Conservation (phyloP, 257 asterid species). For the Jacaranda mimosifolia region DNA sequence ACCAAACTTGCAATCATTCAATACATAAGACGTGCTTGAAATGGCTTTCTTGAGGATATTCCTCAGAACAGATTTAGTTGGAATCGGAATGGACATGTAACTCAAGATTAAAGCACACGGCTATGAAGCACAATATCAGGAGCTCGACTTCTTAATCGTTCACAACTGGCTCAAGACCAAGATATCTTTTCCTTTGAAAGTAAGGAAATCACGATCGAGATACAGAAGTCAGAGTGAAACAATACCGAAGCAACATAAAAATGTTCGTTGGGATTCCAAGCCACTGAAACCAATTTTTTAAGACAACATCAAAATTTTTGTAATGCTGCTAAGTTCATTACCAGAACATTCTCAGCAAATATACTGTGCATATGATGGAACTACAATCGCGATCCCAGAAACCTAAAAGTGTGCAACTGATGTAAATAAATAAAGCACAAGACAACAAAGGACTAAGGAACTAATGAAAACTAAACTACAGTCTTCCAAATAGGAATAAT, state of each 20-base stretch:
- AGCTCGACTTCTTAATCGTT: no score
- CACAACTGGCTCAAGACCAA: no score
- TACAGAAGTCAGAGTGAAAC: neutral
- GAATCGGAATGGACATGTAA: no score
- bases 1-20: no score
- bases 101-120: no score
- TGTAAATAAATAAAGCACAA: constrained; percentile 11
- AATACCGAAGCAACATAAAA: neutral
- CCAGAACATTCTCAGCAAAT: constrained; percentile 20
- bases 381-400: neutral
- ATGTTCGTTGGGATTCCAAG: neutral
- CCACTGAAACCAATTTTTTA: neutral
- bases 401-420: constrained; percentile 19
- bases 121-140: no score
- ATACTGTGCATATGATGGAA: neutral
- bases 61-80: no score
- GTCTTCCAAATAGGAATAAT: constrained; percentile 12
- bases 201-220: no score
- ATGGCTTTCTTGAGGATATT: no score
- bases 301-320: neutral
- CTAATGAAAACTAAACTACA: constrained; percentile 28
- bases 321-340: neutral
- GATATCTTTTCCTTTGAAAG: no score
- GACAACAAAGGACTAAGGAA: neutral
- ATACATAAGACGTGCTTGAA: no score